Conservation (phyloP, 2,329 filamentous ascomycete genomes). For the Celoporthe dispersa region DNA sequence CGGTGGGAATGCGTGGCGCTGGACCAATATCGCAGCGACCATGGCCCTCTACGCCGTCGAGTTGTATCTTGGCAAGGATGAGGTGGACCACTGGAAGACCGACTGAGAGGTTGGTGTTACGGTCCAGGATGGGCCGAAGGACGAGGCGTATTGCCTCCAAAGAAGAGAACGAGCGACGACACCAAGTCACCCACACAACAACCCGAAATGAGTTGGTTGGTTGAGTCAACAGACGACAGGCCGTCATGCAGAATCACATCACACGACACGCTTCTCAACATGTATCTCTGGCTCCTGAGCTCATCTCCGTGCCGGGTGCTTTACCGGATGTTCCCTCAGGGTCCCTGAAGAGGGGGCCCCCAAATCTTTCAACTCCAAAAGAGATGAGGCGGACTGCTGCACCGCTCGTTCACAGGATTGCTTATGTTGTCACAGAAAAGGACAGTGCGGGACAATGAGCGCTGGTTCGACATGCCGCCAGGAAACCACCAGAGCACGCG, state of each 20-base stretch:
- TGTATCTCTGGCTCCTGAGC: neutral
- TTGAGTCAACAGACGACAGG: neutral
- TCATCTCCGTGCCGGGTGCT: neutral
- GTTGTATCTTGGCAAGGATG: conserved; percentile 82
- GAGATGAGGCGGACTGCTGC: neutral
- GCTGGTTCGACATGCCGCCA: neutral
- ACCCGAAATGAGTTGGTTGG: neutral
- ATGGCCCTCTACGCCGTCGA: conserved; percentile 92
- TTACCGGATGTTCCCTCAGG: neutral
- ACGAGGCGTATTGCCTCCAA: neutral
- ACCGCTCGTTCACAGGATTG: neutral
- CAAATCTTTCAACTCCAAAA: neutral
- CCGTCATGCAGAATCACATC: neutral
- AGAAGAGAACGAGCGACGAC: neutral
- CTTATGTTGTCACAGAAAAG: too few species aligned
- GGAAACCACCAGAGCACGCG: neutral
- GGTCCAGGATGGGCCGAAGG: neutral
- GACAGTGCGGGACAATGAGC: neutral
- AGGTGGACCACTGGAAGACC: conserved; percentile 93
- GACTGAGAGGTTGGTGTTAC: conserved; percentile 63
- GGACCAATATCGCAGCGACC: conserved; percentile 88
- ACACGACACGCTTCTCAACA: neutral
- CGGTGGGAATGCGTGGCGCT: conserved; percentile 87
- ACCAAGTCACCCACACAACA: neutral
- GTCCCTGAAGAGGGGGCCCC: neutral